phyloP scores from a whole-genome alignment of 169 alveolate genomes.

The Plasmodium vivax region DNA sequence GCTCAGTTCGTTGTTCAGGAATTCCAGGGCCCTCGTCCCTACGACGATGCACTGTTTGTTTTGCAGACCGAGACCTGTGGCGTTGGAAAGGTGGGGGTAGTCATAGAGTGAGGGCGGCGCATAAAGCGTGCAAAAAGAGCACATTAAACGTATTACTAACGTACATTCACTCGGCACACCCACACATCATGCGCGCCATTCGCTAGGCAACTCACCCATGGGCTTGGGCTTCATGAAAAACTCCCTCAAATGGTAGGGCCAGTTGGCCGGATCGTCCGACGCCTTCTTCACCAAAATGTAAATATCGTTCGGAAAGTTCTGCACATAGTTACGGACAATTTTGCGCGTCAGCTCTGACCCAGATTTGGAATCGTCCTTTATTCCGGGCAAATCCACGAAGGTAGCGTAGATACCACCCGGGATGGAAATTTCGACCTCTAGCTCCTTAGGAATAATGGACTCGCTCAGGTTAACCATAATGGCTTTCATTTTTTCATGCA shows the following conservation, averaged over 20 bases:
- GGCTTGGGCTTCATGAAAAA: slow-evolving; percentile 87
- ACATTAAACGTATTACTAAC: background rate
- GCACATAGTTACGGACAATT: slow-evolving; percentile 89
- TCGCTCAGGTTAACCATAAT: slow-evolving; percentile 85
- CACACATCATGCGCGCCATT: background rate
- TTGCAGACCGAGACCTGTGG: slow-evolving; percentile 88
- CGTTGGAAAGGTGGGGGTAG: background rate
- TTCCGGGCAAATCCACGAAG: slow-evolving; percentile 92
- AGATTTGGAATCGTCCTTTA: slow-evolving; percentile 90
- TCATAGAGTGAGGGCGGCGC: too few relatives aligned
- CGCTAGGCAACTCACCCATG: slow-evolving; percentile 40
- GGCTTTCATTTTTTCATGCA: slow-evolving; percentile 87
- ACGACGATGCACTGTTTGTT: slow-evolving; percentile 90
- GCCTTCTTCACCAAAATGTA: slow-evolving; percentile 90
- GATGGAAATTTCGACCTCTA: slow-evolving; percentile 88
- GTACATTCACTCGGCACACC: background rate
- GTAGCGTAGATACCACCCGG: slow-evolving; percentile 91
- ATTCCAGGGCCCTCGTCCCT: slow-evolving; percentile 91
- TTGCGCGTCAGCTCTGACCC: slow-evolving; percentile 90
- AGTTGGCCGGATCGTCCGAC: slow-evolving; percentile 91
- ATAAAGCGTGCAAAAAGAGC: background rate
- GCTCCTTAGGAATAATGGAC: slow-evolving; percentile 82
- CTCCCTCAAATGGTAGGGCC: slow-evolving; percentile 91
- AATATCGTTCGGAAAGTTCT: slow-evolving; percentile 90
- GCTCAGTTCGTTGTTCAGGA: slow-evolving; percentile 84